A percentile compares a stretch with the other conserved stretches of the same genome.
Conservation (phyloP, 768 basidiomycete genomes). For the Rhodotorula babjevae region DNA sequence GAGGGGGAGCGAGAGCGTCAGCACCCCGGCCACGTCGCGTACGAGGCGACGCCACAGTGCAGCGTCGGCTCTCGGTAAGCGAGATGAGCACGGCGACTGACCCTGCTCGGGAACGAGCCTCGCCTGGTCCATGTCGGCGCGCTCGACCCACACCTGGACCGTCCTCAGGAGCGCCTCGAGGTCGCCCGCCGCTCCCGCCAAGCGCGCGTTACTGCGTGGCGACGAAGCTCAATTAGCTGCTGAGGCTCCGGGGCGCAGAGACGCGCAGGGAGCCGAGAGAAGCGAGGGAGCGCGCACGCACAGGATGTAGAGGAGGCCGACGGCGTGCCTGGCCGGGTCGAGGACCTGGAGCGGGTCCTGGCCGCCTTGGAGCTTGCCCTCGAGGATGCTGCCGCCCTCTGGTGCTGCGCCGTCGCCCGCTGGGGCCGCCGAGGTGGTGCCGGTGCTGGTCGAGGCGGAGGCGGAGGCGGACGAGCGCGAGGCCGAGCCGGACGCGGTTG, state of each 20-base stretch:
- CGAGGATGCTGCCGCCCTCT: conserved; percentile 1
- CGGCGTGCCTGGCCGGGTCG: conserved; percentile 57
- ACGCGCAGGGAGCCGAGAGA: too few species aligned
- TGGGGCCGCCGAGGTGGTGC: conserved; percentile 44
- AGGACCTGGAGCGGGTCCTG: conserved; percentile 65
- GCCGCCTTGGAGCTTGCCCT: conserved; percentile 52
- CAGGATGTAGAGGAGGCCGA: conserved; percentile 70
- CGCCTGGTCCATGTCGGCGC: conserved; percentile 8
- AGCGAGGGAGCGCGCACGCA: conserved; percentile 48
- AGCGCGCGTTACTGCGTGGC: conserved; percentile 5
- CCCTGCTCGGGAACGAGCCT: conserved; percentile 15
- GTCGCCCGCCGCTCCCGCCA: background rate
- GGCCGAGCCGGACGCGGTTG: background rate
- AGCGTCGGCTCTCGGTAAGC: too few species aligned
- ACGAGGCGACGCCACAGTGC: background rate
- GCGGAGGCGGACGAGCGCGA: conserved; percentile 22
- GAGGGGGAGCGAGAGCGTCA: background rate
- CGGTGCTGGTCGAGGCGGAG: background rate
- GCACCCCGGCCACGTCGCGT: too few species aligned
- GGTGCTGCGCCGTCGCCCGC: conserved; percentile 55
- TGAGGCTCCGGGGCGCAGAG: too few species aligned
- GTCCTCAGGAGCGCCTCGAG: background rate
- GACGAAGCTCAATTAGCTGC: too few species aligned
- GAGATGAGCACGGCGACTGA: background rate
- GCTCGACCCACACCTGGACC: background rate